Percentiles rank a stretch among this genome's conserved stretches.
Conservation (phyloP, 139 green algal genomes). For the Chlamydomonas incerta region DNA sequence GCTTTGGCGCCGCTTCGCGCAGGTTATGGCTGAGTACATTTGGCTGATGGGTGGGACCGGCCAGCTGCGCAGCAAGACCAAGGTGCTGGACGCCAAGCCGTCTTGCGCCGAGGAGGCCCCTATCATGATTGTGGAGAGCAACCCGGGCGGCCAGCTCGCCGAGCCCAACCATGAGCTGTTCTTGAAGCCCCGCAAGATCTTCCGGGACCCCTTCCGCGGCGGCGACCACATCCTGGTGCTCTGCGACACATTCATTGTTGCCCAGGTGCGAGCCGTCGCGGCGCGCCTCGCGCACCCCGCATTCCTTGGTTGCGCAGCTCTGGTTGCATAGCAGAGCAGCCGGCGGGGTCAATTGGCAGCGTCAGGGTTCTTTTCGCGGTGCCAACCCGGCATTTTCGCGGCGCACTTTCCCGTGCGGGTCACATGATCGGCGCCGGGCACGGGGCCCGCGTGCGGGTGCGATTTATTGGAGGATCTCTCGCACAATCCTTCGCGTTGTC, state of each 20-base stretch:
- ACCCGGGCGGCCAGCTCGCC: slow-evolving; percentile 20
- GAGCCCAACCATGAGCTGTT: slow-evolving; percentile 55
- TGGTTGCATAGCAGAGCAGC: no score
- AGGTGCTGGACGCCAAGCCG: slow-evolving; percentile 44
- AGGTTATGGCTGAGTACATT: slow-evolving; percentile 75
- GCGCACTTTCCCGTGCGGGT: no score
- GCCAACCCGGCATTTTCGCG: no score
- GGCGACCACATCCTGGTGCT: slow-evolving; percentile 81
- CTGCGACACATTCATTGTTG: slow-evolving; percentile 74
- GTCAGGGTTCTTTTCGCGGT: no score
- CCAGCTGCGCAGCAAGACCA: slow-evolving; percentile 60
- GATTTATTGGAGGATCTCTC: no score
- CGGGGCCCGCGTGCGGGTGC: no score
- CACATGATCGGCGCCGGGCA: no score
- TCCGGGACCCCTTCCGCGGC: slow-evolving; percentile 73
- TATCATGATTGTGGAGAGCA: slow-evolving; percentile 43
- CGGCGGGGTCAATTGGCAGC: no score
- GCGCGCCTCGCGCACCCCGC: no score
- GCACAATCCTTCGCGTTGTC: no score
- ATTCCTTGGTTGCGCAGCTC: no score
- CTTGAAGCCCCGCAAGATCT: slow-evolving; percentile 74
- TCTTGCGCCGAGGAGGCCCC: slow-evolving; percentile 45
- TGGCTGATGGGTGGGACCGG: slow-evolving; percentile 58
- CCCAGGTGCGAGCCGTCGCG: slow-evolving; percentile 1
- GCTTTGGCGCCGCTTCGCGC: not conserved